Conservation (phyloP, 805 yeast genomes). For the Lipomyces chichibuensis region DNA sequence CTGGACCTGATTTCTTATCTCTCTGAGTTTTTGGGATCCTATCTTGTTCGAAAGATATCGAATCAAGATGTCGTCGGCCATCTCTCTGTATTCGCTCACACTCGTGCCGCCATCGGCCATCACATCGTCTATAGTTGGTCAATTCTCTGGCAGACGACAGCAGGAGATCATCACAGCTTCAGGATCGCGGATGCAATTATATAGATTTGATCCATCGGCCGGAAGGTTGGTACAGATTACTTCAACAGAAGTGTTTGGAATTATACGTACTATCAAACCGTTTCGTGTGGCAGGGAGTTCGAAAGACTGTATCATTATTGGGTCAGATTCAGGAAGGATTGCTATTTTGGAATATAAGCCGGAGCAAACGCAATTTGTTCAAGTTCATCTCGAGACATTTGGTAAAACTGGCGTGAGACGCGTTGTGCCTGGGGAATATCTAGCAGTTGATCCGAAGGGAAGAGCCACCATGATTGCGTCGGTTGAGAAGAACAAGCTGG, state of each 20-base stretch:
- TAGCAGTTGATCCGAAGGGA: conserved; percentile 70
- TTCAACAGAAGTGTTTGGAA: conserved; percentile 58
- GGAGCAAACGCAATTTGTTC: conserved; percentile 47
- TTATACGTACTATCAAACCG: conserved; percentile 56
- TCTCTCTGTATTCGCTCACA: conserved; percentile 66
- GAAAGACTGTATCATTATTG: conserved; percentile 62
- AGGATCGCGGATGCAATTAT: conserved; percentile 58
- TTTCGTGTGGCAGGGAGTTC: conserved; percentile 58
- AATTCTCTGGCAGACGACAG: conserved; percentile 59
- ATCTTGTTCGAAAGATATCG: not conserved
- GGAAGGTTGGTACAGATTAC: conserved; percentile 57
- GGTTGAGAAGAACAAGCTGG: conserved; percentile 71
- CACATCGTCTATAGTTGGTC: conserved; percentile 63
- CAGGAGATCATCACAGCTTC: conserved; percentile 68
- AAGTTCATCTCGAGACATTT: conserved; percentile 62
- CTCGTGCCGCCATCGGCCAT: conserved; percentile 63
- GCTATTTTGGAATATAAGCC: conserved; percentile 55
- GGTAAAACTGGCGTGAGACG: conserved; percentile 76
- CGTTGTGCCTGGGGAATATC: conserved; percentile 71
- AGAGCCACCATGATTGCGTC: conserved; percentile 73
- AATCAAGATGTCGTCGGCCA: conserved; percentile 13
- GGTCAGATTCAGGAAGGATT: conserved; percentile 81
- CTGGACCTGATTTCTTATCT: not conserved
- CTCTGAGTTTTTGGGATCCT: not conserved
- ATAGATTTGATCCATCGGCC: conserved; percentile 55